phyloP scores from a whole-genome alignment of 2,329 filamentous ascomycete species.

The Cordyceps cateniannulata region DNA sequence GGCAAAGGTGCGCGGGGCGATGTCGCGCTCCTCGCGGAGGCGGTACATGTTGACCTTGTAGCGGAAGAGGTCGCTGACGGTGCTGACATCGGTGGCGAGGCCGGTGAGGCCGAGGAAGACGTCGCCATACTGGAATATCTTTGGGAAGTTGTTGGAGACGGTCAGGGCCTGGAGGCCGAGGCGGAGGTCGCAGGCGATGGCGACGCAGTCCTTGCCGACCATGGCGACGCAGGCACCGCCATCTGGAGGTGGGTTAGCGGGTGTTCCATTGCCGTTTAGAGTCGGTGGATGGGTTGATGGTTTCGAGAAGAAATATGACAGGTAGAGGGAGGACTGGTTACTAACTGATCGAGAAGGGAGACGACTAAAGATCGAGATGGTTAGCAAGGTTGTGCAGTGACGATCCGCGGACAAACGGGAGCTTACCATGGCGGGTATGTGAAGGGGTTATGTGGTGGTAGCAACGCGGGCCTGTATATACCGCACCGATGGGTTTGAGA shows the following conservation, averaged over 20 bases:
- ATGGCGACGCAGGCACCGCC: constrained; percentile 96
- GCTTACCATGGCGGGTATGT: constrained; percentile 24
- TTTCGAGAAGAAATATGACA: neutral
- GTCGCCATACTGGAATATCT: constrained; percentile 96
- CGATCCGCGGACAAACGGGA: neutral
- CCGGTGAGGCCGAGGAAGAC: constrained; percentile 94
- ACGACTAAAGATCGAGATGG: constrained; percentile 51
- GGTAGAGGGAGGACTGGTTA: constrained; percentile 6
- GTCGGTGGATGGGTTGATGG: neutral
- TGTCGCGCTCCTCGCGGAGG: constrained; percentile 93
- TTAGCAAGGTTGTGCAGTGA: constrained; percentile 23
- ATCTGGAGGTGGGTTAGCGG: constrained; percentile 39
- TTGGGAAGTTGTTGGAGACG: constrained; percentile 99
- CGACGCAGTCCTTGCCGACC: constrained; percentile 99
- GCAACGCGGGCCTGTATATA: constrained; percentile 7
- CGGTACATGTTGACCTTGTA: constrained; percentile 99
- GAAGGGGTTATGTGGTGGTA: constrained; percentile 18
- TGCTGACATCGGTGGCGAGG: constrained; percentile 90
- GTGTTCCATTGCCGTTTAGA: neutral
- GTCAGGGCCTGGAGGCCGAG: constrained; percentile 95
- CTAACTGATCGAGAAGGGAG: constrained; percentile 93
- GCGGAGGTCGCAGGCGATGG: constrained; percentile 97
- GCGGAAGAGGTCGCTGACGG: constrained; percentile 93
- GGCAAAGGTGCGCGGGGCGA: constrained; percentile 89
- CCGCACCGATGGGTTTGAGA: neutral